These are phyloP conservation scores for Pythium graminicola DNA, from an alignment of 352 stramenopile genomes.

Conservation along the genomic window DNA sequence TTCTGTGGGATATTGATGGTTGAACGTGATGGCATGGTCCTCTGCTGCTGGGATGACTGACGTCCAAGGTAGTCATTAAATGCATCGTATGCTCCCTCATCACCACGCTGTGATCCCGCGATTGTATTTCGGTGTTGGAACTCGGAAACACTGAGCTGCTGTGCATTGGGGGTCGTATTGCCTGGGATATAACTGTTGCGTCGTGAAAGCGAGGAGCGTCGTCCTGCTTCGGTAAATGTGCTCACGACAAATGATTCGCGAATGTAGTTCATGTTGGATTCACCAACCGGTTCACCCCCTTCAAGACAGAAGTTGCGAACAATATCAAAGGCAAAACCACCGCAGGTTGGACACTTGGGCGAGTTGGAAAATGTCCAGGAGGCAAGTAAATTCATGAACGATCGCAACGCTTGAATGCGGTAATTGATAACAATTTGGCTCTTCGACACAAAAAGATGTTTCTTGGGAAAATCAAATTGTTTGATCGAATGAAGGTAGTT, in stretches of 20 bases:
- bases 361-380: slow-evolving; percentile 78
- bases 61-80: slow-evolving; percentile 71
- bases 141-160: slow-evolving; percentile 9
- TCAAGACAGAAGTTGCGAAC: slow-evolving; percentile 78
- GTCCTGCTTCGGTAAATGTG: slow-evolving; percentile 37
- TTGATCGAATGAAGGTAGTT: slow-evolving; percentile 76
- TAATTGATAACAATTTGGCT: slow-evolving; percentile 80
- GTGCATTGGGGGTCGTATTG: slow-evolving; percentile 27
- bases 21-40: slow-evolving; percentile 17
- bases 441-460: slow-evolving; percentile 75
- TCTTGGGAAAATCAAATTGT: slow-evolving; percentile 82
- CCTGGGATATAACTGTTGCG: slow-evolving; percentile 58
- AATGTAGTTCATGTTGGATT: slow-evolving; percentile 63
- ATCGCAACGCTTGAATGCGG: slow-evolving; percentile 70
- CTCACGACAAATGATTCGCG: slow-evolving; percentile 54
- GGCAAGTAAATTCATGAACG: slow-evolving; percentile 77
- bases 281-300: slow-evolving; percentile 37
- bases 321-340: slow-evolving; percentile 71
- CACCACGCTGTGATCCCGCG: neutral
- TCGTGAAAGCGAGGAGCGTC: slow-evolving; percentile 23
- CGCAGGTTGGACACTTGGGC: slow-evolving; percentile 80
- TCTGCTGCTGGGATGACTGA: slow-evolving; percentile 41
- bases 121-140: slow-evolving; percentile 10
- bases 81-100: slow-evolving; percentile 50
- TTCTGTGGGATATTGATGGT: slow-evolving; percentile 19